Percentiles rank a stretch among this genome's conserved stretches.
phyloP scores from a whole-genome alignment of 2,329 filamentous ascomycete species.

The Pseudogymnoascus sp. region DNA sequence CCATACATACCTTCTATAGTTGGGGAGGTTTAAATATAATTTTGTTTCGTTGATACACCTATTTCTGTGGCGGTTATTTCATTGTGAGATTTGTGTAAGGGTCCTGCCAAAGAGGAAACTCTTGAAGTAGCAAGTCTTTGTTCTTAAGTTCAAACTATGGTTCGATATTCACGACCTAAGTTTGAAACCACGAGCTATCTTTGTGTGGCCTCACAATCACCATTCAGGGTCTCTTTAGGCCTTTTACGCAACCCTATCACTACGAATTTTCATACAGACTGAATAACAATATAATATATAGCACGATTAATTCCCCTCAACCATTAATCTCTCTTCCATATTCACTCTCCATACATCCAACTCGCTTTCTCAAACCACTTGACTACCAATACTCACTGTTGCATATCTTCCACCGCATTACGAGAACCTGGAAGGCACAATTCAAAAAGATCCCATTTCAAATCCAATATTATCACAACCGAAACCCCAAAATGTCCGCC shows the following conservation, averaged over 20 bases:
- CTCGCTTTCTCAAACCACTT: background rate
- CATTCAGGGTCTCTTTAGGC: background rate
- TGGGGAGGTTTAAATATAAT: background rate
- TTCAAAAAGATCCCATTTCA: background rate
- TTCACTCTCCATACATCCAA: background rate
- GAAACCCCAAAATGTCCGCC: background rate
- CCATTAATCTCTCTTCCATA: background rate
- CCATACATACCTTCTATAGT: conserved; percentile 57
- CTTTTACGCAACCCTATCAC: background rate
- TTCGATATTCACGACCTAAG: background rate
- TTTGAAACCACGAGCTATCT: background rate
- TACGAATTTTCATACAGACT: no score
- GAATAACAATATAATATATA: background rate
- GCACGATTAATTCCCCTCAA: background rate
- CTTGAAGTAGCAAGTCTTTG: background rate
- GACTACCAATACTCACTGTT: background rate
- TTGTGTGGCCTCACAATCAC: background rate
- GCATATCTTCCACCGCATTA: background rate
- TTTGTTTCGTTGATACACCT: background rate
- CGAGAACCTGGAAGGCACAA: background rate
- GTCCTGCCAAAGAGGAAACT: background rate
- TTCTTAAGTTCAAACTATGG: background rate
- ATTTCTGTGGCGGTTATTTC: background rate
- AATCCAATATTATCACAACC: background rate
- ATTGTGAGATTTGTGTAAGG: background rate